phyloP scores from a whole-genome alignment of 1,139 yeast genomes.

The Trichomonascaceae sp. region DNA sequence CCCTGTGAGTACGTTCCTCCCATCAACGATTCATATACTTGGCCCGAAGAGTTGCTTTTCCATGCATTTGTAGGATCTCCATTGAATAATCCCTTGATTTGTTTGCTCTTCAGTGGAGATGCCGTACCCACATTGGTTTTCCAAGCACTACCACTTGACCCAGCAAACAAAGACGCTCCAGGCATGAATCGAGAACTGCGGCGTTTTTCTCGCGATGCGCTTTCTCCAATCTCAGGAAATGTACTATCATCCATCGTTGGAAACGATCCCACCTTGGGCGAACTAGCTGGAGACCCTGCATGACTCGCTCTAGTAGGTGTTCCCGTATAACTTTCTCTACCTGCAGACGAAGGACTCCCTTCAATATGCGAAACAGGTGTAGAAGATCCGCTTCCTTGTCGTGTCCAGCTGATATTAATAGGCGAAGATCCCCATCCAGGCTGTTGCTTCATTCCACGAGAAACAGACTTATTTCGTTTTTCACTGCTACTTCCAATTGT shows the following conservation, averaged over 20 bases:
- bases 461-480: background rate
- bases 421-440: background rate
- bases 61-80: slow-evolving; percentile 1
- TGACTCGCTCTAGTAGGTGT: background rate
- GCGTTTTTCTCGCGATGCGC: slow-evolving; percentile 5
- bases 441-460: background rate
- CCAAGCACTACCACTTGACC: background rate
- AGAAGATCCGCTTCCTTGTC: background rate
- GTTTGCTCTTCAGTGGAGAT: background rate
- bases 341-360: background rate
- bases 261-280: background rate
- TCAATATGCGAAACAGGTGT: background rate
- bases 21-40: background rate
- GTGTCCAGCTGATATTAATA: background rate
- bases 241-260: background rate
- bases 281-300: background rate
- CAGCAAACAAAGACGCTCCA: background rate
- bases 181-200: background rate
- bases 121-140: background rate
- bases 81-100: background rate
- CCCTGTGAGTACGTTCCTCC: background rate
- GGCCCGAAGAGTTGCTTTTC: background rate
- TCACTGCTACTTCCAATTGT: slow-evolving; percentile 3
- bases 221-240: background rate
- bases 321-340: background rate